A percentile compares a stretch with the other conserved stretches of the same genome.
Evolutionary conservation across 768 basidiomycete genomes (phyloP).

Genomic region (Tephrocybe sp.): DNA sequence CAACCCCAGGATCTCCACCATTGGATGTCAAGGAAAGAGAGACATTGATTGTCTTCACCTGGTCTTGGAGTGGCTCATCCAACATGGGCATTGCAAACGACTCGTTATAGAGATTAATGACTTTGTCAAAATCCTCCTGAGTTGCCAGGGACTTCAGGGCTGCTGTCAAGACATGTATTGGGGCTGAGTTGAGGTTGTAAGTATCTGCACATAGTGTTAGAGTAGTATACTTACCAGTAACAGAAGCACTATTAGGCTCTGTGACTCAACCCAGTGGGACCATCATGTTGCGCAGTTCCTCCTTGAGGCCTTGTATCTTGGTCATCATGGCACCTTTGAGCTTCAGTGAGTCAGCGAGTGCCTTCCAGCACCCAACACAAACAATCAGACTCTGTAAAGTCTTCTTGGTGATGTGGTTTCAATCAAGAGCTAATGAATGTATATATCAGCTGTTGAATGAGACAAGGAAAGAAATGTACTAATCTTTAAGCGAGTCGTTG

Average conservation of each 20-base stretch:
- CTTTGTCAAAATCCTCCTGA: constrained; percentile 15
- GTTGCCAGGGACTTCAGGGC: constrained; percentile 15
- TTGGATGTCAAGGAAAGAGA: not conserved
- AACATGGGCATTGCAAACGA: constrained; percentile 11
- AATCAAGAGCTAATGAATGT: constrained; percentile 18
- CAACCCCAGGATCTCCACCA: constrained; percentile 20
- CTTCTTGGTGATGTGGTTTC: constrained; percentile 11
- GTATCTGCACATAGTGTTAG: not conserved
- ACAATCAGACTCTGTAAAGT: constrained; percentile 17
- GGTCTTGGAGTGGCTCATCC: constrained; percentile 2
- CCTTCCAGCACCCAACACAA: constrained; percentile 21
- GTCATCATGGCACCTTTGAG: constrained; percentile 1
- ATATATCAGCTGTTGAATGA: not conserved
- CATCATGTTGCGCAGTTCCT: constrained; percentile 18
- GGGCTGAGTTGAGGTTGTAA: not conserved
- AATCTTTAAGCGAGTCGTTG: not conserved
- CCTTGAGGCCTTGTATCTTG: constrained; percentile 17
- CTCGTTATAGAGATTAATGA: constrained; percentile 18
- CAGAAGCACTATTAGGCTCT: not conserved
- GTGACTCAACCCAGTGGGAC: constrained; percentile 2
- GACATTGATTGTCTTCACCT: not conserved
- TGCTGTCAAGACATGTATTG: not conserved
- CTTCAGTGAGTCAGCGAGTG: constrained; percentile 6
- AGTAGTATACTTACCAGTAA: not conserved
- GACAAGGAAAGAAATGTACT: not conserved